phyloP scores from a whole-genome alignment of 2,329 filamentous ascomycete genomes.

The Pestalotiopsis fici region DNA sequence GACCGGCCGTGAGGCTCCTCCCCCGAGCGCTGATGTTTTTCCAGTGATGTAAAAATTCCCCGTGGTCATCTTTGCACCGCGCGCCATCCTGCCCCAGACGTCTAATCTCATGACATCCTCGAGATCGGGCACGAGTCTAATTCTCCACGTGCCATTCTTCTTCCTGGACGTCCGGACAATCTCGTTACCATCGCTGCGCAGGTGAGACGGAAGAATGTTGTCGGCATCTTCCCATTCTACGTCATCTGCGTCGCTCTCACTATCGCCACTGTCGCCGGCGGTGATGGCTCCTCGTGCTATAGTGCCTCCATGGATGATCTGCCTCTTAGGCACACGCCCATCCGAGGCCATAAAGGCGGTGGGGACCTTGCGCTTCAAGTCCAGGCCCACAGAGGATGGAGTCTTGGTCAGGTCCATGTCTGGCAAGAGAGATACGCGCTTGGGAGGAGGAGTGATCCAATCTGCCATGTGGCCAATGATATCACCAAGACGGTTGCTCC shows the following conservation, averaged over 20 bases:
- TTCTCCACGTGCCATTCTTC: background rate
- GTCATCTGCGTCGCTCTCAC: background rate
- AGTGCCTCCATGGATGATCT: background rate
- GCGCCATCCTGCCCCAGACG: too few species aligned
- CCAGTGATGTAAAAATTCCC: too few species aligned
- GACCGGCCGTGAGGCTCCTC: background rate
- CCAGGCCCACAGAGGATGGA: constrained; percentile 23
- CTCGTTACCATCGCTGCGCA: background rate
- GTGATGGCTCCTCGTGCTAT: background rate
- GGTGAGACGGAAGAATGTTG: background rate
- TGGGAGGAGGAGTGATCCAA: background rate
- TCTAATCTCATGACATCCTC: too few species aligned
- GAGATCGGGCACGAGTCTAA: background rate
- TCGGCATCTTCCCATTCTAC: background rate
- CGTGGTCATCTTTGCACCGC: too few species aligned
- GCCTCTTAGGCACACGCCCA: background rate
- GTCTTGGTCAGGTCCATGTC: constrained; percentile 11
- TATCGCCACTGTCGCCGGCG: background rate
- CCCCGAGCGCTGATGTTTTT: too few species aligned
- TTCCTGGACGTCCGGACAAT: constrained; percentile 1
- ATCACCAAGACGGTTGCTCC: background rate
- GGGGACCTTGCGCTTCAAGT: constrained; percentile 30
- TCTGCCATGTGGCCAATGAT: constrained; percentile 6
- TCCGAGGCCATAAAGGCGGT: constrained; percentile 17
- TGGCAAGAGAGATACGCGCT: constrained; percentile 24